Evolutionary conservation across 2,329 filamentous ascomycete species (phyloP), one percentile per base, ranked within the genome.

Genomic region (Pestalotiopsis sp.): DNA sequence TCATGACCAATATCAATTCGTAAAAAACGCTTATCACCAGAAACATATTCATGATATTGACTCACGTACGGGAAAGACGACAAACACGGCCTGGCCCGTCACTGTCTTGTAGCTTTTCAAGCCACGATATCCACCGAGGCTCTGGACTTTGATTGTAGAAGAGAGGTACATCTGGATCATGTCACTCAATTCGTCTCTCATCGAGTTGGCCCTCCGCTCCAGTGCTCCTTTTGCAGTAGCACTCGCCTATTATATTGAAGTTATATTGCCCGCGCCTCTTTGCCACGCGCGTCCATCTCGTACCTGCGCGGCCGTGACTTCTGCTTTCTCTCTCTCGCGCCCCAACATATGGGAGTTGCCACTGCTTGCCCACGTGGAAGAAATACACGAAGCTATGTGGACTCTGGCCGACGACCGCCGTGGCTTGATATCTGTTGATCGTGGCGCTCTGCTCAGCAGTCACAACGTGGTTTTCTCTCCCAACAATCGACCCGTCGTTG

Each of bases 161-260:
- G 20, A 23, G 20, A 62, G 59, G 36, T 39, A 62, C 59, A 62
- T 62, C 13, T 36, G 4, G n/a, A 17, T 20, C 25, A 62, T n/a
- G 59, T 62, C 59, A 62, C 59, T 59, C 57, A 23, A 31, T 9
- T 52, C 14, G 13, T 59, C 20, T 13, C 14, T 7, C 4, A 5
- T 9, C 4, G 57, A 27, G 9, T 11, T 59, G 2, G 7, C n/a
- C 7, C 56, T 31, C 31, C 23, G 57, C 3, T 27, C 20, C 9
- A 62, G 27, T 5, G 27, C 2, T 39, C n/a, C n/a, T 36, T 41
- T 4, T n/a, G 17, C n/a, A 39, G 59, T 62, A 39, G 31, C 38
- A 62, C 38, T 62, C 59, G 59, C 13, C 31, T 62, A 39, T 62
- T 39, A 38, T 41, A 41, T 62, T 62, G 7, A 52, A n/a, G 45